Evolutionary conservation across 306 rosid genomes (phyloP).

Genomic region (Quercus rubra): DNA sequence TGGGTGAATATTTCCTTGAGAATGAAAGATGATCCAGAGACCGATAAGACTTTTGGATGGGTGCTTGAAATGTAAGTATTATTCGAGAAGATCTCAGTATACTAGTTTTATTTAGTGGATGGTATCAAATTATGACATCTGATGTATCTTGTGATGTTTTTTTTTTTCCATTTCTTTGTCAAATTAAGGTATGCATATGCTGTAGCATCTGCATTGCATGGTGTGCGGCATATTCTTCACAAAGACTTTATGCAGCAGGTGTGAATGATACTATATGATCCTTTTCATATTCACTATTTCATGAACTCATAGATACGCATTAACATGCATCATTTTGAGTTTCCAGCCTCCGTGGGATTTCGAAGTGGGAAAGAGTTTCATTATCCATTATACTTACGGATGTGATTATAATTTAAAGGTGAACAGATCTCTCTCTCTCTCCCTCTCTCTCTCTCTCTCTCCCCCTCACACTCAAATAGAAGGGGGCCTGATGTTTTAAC

Average conservation of each 20-base stretch:
- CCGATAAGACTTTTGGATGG: slow-evolving; percentile 95
- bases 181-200: slow-evolving; percentile 86
- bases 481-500: slow-evolving; percentile 1
- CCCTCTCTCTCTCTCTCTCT: background rate
- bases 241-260: slow-evolving; percentile 95
- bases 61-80: slow-evolving; percentile 92
- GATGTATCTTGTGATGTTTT: slow-evolving; percentile 22
- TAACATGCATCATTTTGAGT: slow-evolving; percentile 14
- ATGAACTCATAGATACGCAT: slow-evolving; percentile 1
- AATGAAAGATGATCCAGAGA: slow-evolving; percentile 82
- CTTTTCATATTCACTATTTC: slow-evolving; percentile 1
- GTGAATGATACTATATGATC: slow-evolving; percentile 21
- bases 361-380: slow-evolving; percentile 45
- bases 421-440: slow-evolving; percentile 20
- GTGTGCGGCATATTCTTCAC: slow-evolving; percentile 66
- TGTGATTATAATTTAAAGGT: slow-evolving; percentile 83
- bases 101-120: slow-evolving; percentile 1
- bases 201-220: slow-evolving; percentile 91
- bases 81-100: background rate
- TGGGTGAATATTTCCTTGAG: slow-evolving; percentile 89
- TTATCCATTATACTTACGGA: slow-evolving; percentile 85
- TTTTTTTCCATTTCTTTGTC: slow-evolving; percentile 19
- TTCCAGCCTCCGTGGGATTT: slow-evolving; percentile 96
- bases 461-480: background rate
- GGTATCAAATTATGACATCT: slow-evolving; percentile 18